Percentiles rank a stretch among this genome's conserved stretches.
Conservation (phyloP, 1,284 basidiomycete genomes). For the Cutaneotrichosporon cavernicola region DNA sequence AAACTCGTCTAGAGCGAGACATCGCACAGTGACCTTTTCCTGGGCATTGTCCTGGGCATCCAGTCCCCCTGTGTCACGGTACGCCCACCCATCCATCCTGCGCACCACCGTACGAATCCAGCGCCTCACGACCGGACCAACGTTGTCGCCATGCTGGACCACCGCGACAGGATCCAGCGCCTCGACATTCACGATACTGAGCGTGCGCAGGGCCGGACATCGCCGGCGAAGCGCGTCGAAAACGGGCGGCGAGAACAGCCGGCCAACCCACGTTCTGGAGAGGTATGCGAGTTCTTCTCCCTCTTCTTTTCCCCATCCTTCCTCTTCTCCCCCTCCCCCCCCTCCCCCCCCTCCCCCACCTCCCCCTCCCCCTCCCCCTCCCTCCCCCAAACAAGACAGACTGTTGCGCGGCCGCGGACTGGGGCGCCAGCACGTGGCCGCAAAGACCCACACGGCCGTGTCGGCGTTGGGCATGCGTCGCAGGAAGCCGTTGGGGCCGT, state of each 20-base stretch:
- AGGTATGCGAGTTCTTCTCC: neutral
- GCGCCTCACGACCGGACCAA: neutral
- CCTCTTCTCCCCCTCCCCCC: neutral
- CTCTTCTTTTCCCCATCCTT: neutral
- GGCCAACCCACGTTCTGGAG: slow-evolving; percentile 1
- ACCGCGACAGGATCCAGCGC: slow-evolving; percentile 2
- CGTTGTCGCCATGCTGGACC: neutral
- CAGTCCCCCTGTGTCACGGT: too few species aligned
- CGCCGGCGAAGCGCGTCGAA: neutral
- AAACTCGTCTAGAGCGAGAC: neutral
- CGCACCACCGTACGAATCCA: neutral
- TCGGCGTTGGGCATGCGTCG: neutral
- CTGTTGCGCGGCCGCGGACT: too few species aligned
- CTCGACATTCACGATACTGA: slow-evolving; percentile 1
- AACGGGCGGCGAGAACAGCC: neutral
- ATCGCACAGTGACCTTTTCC: neutral
- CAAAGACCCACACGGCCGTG: slow-evolving; percentile 7
- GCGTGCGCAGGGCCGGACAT: neutral
- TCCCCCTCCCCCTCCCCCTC: neutral
- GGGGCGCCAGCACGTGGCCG: slow-evolving; percentile 8
- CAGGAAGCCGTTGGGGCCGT: neutral
- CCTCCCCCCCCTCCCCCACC: neutral
- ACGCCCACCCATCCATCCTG: neutral
- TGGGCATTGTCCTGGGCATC: too few species aligned
- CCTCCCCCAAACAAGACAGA: neutral